Evolutionary conservation across 148 eudicot genomes (phyloP), one percentile per base, ranked within the genome.

Genomic region (Nyssa sinensis): DNA sequence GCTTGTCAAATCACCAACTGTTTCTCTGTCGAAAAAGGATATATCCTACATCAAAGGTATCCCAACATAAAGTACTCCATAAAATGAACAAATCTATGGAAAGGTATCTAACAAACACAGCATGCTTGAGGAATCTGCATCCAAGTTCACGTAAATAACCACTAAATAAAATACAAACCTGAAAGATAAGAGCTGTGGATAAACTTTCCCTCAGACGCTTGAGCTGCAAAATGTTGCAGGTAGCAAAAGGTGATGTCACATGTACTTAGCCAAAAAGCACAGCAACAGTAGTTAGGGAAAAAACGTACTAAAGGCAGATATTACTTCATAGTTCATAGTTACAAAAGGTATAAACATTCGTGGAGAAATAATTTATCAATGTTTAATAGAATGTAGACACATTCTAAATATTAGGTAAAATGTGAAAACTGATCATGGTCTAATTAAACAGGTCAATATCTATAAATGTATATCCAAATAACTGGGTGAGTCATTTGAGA

Each of bases 1-100:
- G 75, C 87, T 86, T 21, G 87, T 86, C 82, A 86, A 77, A 82
- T 77, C 59, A 61, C 90, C 90, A 69, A 84, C 87, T 62, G 87
- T 41, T 80, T 84, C 87, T 75, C 51, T 81, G 71, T 86, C 90
- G 73, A 84, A 86, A 74, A 84, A 86, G 35, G 85, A 78, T 70
- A 84, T 58, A 71, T 86, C 87, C 90, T 86, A 77, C 75, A 79
- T 64, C 53, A 73, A 79, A 76, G 65, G 47, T 71, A 27, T 13
- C 28, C 67, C 64, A 44, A 21, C 60, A 59, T 65, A 17, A 64
- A 44, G 21, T 33, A 21, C 39, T 57, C 66, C 23, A 19, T 35
- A 2, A 60, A 23, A 19, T 58, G 12, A 33, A 49, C 17, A 64
- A 3, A 70, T 10, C 51, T 53, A 23, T 11, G 19, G 31, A 23